Conservation (phyloP, 2,329 filamentous ascomycete genomes). For the Verticillium nubilum region DNA sequence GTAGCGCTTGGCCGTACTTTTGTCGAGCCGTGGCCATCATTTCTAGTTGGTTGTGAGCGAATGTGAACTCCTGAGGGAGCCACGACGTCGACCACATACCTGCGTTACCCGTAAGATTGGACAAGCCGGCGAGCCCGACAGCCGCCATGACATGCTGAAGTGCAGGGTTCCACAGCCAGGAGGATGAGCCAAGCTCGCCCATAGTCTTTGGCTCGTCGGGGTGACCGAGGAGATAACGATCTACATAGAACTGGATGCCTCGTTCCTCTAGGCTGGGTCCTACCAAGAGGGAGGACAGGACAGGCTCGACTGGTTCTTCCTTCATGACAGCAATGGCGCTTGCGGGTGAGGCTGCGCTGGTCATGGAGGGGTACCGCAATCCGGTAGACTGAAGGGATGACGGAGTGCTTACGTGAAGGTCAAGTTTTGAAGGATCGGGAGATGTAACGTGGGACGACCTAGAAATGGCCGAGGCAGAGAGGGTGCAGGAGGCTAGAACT, state of each 20-base stretch:
- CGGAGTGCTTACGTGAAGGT: neutral
- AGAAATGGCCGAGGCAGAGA: neutral
- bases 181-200: slow-evolving; percentile 27
- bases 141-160: slow-evolving; percentile 48
- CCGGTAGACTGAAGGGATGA: neutral
- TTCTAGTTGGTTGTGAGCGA: slow-evolving; percentile 10
- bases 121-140: slow-evolving; percentile 52
- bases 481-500: neutral
- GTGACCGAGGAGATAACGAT: slow-evolving; percentile 44
- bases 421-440: neutral
- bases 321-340: neutral
- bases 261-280: slow-evolving; percentile 38
- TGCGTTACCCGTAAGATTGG: slow-evolving; percentile 43
- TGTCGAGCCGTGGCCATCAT: slow-evolving; percentile 41
- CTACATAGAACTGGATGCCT: slow-evolving; percentile 45
- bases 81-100: neutral
- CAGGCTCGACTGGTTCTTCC: slow-evolving; percentile 1
- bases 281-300: slow-evolving; percentile 26
- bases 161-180: slow-evolving; percentile 31
- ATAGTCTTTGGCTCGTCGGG: slow-evolving; percentile 40
- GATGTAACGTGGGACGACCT: neutral
- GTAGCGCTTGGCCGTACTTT: slow-evolving; percentile 49
- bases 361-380: neutral
- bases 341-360: neutral
- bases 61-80: neutral